Base-by-base conservation (phyloP, 2,329 filamentous ascomycete genomes). In the Fusarium neocosmosporiellum region DNA sequence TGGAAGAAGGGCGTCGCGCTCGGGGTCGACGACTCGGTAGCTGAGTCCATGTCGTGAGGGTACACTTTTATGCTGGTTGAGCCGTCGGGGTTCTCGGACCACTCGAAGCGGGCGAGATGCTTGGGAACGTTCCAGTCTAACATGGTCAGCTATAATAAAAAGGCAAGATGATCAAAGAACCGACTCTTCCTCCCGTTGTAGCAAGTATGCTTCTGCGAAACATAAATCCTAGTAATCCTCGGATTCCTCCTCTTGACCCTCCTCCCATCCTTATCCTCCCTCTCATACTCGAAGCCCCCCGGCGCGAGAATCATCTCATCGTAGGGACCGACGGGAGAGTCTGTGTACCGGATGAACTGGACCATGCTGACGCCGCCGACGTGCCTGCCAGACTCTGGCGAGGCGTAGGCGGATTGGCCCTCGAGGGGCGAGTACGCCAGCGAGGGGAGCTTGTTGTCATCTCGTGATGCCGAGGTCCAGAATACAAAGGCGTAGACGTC, bases 111-210 rank as follows among this genome's bases (percentile, higher is more conserved):
- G 37, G 88, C 88, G 16, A 89, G 82, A 64, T 89, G 86, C 72
- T 89, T 89, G 14, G 87, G 87, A 33, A 87, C 85, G 73, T 88
- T 88, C 87, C 87, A 89, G 69, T 88, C 86, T 87, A 16, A 2
- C 1, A 22, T 31, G 18, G 33, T 74, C 37, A 70, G 54, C 54
- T 60, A 29, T 13, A 43, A 16, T 27, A 18, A 29, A 37, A n/a
- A 22, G 27, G 18, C 1, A 10, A 41, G 22, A 29, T n/a, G 34
- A n/a, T n/a, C n/a, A n/a, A 18, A 29, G 29, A 43, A 29, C 82
- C 75, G 73, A 88, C 86, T 87, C 34, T 80, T 83, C 41, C 87
- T 79, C 10, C 87, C 88, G 65, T 89, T 89, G 78, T 85, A 88
- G 70, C 85, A 86, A 0, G 86, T 87, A 24, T 85, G 75, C 70